A percentile compares a stretch with the other conserved stretches of the same genome.
Conservation (phyloP, 768 basidiomycete species). For the Nevesoporus exiguus region DNA sequence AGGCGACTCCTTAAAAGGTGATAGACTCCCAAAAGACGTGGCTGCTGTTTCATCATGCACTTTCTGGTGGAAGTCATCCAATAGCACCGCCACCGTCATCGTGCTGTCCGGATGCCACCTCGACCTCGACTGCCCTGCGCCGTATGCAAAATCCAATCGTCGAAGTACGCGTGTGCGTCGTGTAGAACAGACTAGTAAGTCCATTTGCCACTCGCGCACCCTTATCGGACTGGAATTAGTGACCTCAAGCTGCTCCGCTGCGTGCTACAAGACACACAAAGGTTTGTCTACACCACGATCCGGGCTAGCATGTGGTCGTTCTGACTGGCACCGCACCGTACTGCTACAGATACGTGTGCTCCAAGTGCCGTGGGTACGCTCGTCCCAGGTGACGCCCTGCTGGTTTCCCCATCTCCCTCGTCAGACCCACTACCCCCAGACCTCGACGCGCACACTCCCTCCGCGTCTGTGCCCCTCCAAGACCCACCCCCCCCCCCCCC, state of each 20-base stretch:
- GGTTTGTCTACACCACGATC: too few species aligned
- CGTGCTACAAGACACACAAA: slow-evolving; percentile 75
- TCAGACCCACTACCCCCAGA: too few species aligned
- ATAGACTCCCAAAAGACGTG: too few species aligned
- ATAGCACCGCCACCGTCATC: not conserved
- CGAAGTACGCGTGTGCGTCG: slow-evolving; percentile 11
- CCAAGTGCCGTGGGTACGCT: not conserved
- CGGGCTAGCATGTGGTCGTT: not conserved
- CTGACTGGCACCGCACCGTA: too few species aligned
- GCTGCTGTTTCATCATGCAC: too few species aligned
- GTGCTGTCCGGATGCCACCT: not conserved
- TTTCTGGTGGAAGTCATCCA: too few species aligned
- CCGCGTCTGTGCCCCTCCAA: slow-evolving; percentile 17
- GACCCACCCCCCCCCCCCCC: slow-evolving; percentile 56
- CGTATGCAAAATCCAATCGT: not conserved
- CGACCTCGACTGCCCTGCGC: not conserved
- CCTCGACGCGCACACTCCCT: too few species aligned
- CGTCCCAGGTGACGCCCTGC: not conserved
- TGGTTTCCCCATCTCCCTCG: too few species aligned
- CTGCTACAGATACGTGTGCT: slow-evolving; percentile 1
- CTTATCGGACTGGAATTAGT: too few species aligned
- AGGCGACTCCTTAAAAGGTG: too few species aligned
- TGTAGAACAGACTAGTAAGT: slow-evolving; percentile 5
- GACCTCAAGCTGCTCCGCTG: slow-evolving; percentile 64
- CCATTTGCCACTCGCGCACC: fast-evolving